Conservation (phyloP, 164 flowering plant genomes). For the Tinospora cordifolia region DNA sequence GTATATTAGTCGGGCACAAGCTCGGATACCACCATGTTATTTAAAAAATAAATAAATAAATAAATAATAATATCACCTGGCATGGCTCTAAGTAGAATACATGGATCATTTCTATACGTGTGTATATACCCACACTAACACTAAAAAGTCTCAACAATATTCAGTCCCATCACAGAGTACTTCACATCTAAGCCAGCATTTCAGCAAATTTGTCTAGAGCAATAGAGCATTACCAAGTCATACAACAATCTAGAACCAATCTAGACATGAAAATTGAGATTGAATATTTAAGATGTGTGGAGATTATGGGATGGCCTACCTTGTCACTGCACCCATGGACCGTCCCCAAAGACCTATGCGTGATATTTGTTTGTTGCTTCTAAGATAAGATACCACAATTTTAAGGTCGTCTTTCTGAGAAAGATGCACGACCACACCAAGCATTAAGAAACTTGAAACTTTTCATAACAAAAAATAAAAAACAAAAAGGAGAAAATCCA, state of each 20-base stretch:
- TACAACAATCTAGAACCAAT: neutral
- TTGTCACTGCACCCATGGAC: slow-evolving; percentile 98
- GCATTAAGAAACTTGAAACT: neutral
- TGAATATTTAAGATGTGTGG: neutral
- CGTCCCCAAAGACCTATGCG: slow-evolving; percentile 96
- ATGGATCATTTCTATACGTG: no score
- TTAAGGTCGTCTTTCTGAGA: slow-evolving; percentile 83
- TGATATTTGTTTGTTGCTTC: slow-evolving; percentile 60
- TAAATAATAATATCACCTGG: no score
- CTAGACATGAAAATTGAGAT: neutral
- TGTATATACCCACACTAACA: neutral
- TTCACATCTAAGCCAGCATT: neutral
- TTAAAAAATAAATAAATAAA: no score
- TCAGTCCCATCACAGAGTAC: neutral
- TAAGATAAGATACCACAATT: slow-evolving; percentile 57
- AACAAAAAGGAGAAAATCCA: neutral
- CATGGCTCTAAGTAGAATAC: no score
- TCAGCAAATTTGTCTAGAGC: neutral
- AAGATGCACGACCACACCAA: slow-evolving; percentile 10
- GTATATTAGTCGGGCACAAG: no score
- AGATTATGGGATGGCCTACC: slow-evolving; percentile 31
- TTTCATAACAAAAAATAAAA: neutral
- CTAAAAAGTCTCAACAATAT: neutral
- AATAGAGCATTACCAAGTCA: neutral
- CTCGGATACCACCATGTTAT: no score